Evolutionary conservation across 257 asterid species (phyloP).

Genomic region (Haberlea rhodopensis): DNA sequence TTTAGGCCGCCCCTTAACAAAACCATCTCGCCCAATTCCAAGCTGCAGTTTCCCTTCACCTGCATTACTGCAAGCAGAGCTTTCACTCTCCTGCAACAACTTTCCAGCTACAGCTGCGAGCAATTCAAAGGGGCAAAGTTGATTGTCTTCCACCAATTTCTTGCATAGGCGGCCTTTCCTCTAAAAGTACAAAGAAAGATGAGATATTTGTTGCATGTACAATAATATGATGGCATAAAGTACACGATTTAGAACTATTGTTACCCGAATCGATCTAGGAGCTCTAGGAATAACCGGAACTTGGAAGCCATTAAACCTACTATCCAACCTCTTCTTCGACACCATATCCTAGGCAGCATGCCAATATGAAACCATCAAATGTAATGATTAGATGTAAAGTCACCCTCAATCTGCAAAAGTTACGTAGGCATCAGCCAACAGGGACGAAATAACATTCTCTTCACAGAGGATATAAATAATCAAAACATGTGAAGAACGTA

Average conservation of each 20-base stretch:
- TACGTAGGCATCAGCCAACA: neutral
- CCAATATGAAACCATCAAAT: constrained; percentile 43
- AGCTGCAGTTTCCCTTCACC: constrained; percentile 42
- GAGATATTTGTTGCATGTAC: constrained; percentile 17
- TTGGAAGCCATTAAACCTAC: constrained; percentile 41
- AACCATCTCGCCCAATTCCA: constrained; percentile 31
- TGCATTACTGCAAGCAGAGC: constrained; percentile 86
- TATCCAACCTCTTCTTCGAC: constrained; percentile 52
- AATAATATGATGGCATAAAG: constrained; percentile 13
- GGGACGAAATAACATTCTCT: neutral
- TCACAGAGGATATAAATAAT: constrained; percentile 9
- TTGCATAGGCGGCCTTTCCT: constrained; percentile 46
- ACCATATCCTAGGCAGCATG: constrained; percentile 62
- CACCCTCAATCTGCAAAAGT: constrained; percentile 41
- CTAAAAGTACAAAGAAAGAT: constrained; percentile 40
- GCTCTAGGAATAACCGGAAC: constrained; percentile 62
- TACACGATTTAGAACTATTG: constrained; percentile 24
- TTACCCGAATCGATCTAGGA: constrained; percentile 75
- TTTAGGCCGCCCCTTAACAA: constrained; percentile 29
- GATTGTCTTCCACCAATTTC: constrained; percentile 44
- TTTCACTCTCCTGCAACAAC: constrained; percentile 81
- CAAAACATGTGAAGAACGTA: neutral
- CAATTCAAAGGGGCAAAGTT: constrained; percentile 86
- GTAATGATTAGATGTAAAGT: constrained; percentile 23
- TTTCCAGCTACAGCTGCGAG: constrained; percentile 97